Evolutionary conservation across 331 rosid species (phyloP), one percentile per base, ranked within the genome.

Genomic region (Arachis monticola): DNA sequence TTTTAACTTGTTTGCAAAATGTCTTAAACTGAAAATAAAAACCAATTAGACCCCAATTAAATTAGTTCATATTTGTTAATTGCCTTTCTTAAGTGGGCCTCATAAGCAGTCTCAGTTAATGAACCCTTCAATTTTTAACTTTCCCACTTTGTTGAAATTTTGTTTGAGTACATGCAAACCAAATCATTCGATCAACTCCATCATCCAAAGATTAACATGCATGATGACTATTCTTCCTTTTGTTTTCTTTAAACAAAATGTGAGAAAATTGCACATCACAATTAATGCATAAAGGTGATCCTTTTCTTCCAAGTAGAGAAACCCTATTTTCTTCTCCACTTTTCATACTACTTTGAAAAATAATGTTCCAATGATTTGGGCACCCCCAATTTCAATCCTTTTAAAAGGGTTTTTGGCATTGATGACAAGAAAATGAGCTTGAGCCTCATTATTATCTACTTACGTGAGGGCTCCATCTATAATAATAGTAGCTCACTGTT

Each of bases 361-460:
- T 86, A 78, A 86, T 91, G 89, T 77, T 84, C 90, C 85, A 88
- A 91, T 91, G 89, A 88, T 91, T 88, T 88, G 87, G 86, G 83
- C 81, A 61, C 86, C 73, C 74, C 66, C 73, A 52, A 3, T 60
- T 82, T 45, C 78, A 79, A 83, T 48, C 78, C 82, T 64, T 74
- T 74, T 51, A 69, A 46, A 82, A 68, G 72, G 79, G 70, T 51
- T 56, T 60, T 56, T 60, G 78, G 48, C 69, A 79, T 73, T 74
- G 79, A 88, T n/a, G 64, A 69, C 84, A 76, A 72, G 79, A 71
- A 72, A 82, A 83, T 79, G 74, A 77, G 79, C 40, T 35, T 35
- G 55, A 75, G 68, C 73, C 81, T n/a, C n/a, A n/a, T n/a, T n/a
- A n/a, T n/a, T n/a, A n/a, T n/a, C n/a, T n/a, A n/a, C n/a, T n/a